Evolutionary conservation across 176 grass and related monocot genomes (phyloP).

Genomic region (Microstegium vimineum): DNA sequence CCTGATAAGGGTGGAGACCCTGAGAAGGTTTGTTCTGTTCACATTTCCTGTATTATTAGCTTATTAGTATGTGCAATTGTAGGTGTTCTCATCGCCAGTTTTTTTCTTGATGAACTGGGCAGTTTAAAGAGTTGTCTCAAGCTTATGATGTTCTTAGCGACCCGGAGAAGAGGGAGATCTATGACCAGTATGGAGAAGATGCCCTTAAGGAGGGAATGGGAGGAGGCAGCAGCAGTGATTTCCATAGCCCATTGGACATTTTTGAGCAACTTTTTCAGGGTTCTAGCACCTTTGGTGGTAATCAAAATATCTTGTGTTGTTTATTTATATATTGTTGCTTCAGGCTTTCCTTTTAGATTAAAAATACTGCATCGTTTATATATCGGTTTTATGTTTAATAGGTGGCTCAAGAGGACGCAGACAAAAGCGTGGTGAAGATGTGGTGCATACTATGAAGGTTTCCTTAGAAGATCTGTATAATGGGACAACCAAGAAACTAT

Average conservation of each 20-base stretch:
- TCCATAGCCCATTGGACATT: conserved; percentile 81
- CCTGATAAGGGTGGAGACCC: conserved; percentile 97
- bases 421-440: conserved; percentile 79
- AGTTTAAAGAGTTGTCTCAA: conserved; percentile 97
- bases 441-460: conserved; percentile 79
- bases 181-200: conserved; percentile 95
- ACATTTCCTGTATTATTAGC: background rate
- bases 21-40: conserved; percentile 53
- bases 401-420: conserved; percentile 79
- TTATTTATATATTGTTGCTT: background rate
- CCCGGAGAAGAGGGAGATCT: conserved; percentile 87
- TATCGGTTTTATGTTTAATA: conserved; percentile 34
- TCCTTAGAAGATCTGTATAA: conserved; percentile 94
- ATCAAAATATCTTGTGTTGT: background rate
- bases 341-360: background rate
- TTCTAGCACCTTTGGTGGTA: conserved; percentile 54
- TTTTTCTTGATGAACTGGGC: conserved; percentile 7
- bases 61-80: background rate
- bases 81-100: background rate
- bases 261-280: conserved; percentile 87
- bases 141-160: conserved; percentile 94
- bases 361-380: background rate
- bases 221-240: conserved; percentile 53
- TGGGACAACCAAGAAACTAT: conserved; percentile 77
- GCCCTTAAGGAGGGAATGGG: conserved; percentile 96